phyloP scores from a whole-genome alignment of 179 eudicot genomes.

The Corrigiola litoralis region DNA sequence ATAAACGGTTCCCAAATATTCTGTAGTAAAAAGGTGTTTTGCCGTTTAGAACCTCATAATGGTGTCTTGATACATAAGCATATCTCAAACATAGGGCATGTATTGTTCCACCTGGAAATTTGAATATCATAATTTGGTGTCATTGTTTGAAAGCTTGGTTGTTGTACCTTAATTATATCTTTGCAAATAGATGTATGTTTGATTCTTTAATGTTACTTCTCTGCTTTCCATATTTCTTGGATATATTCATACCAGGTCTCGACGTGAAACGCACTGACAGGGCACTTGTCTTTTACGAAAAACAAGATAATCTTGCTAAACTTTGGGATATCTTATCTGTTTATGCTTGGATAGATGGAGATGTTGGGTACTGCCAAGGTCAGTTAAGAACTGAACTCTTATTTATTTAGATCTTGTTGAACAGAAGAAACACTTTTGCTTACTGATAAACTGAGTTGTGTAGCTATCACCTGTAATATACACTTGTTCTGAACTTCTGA shows the following conservation, averaged over 20 bases:
- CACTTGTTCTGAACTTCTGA: slow-evolving; percentile 12
- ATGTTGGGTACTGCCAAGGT: slow-evolving; percentile 99
- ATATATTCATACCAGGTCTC: slow-evolving; percentile 56
- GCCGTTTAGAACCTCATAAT: no score
- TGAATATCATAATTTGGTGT: not conserved
- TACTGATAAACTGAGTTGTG: not conserved
- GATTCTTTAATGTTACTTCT: not conserved
- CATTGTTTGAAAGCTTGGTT: not conserved
- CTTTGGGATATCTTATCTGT: slow-evolving; percentile 94
- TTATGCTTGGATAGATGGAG: slow-evolving; percentile 87
- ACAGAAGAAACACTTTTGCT: not conserved
- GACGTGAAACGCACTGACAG: slow-evolving; percentile 96
- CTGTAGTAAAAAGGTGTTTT: no score
- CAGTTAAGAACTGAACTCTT: slow-evolving; percentile 25
- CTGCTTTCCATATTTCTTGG: slow-evolving; percentile 14
- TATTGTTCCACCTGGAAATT: no score
- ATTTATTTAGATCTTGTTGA: not conserved
- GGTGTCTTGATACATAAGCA: no score
- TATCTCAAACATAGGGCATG: no score
- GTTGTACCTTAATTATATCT: not conserved
- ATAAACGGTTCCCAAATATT: no score
- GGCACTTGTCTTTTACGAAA: slow-evolving; percentile 81
- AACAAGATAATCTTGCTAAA: slow-evolving; percentile 77
- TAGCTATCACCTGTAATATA: not conserved
- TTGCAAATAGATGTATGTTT: not conserved